A percentile compares a stretch with the other conserved stretches of the same genome.
Evolutionary conservation across 2,329 filamentous ascomycete species (phyloP).

Genomic region (Fusarium chuoi): DNA sequence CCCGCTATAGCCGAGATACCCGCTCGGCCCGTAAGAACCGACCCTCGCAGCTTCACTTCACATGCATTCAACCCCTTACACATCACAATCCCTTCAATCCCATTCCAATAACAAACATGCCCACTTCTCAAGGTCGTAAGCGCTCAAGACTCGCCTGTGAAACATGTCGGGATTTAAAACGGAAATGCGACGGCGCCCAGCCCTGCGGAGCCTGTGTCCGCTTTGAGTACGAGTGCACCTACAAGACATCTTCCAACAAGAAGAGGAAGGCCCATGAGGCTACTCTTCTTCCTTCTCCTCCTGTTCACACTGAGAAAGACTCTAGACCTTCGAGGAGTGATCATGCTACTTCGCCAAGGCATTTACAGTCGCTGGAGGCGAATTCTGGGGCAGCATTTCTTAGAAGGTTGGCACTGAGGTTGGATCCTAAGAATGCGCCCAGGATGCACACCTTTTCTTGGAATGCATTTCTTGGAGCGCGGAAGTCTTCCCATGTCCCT

Average conservation of each 20-base stretch:
- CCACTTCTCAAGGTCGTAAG: conserved; percentile 40
- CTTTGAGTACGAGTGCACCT: conserved; percentile 64
- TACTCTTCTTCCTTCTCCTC: background rate
- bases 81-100: background rate
- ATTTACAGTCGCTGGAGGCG: conserved; percentile 60
- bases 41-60: background rate
- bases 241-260: conserved; percentile 45
- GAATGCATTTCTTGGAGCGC: conserved; percentile 55
- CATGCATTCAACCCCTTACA: background rate
- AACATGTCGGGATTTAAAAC: conserved; percentile 65
- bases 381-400: conserved; percentile 69
- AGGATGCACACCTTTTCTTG: conserved; percentile 66
- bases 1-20: conserved; percentile 19
- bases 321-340: background rate
- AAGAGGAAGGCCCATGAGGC: conserved; percentile 19
- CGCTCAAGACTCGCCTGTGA: conserved; percentile 59
- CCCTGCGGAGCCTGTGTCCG: conserved; percentile 65
- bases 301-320: conserved; percentile 1
- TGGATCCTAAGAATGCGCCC: conserved; percentile 64
- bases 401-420: conserved; percentile 60
- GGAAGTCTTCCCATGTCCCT: conserved; percentile 35
- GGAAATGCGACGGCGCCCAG: conserved; percentile 63
- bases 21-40: conserved; percentile 29
- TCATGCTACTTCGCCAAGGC: conserved; percentile 32
- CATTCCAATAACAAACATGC: conserved; percentile 13